These are phyloP conservation scores for Silene noctiflora DNA, from an alignment of 179 eudicot genomes.

Conservation along the genomic window DNA sequence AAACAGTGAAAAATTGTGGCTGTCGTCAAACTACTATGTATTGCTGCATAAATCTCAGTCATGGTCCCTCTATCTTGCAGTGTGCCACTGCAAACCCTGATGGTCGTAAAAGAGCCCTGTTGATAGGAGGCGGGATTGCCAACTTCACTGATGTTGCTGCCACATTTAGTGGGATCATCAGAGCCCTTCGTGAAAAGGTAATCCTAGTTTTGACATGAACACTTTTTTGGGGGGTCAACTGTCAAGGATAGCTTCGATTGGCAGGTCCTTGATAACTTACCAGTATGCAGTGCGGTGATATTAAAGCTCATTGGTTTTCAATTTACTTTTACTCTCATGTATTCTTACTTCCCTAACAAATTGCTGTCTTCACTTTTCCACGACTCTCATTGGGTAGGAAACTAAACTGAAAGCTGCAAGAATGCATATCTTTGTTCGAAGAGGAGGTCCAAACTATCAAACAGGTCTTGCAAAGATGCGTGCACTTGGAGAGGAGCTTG, in stretches of 20 bases:
- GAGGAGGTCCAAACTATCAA: conserved; percentile 95
- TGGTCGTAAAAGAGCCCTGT: conserved; percentile 82
- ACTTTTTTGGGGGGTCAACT: not conserved
- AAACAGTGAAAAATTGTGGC: not conserved
- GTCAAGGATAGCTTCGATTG: not conserved
- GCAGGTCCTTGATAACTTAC: too few species aligned
- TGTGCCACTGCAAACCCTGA: conserved; percentile 90
- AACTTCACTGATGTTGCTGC: conserved; percentile 94
- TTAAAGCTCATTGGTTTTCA: not conserved
- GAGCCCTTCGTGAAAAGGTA: conserved; percentile 85
- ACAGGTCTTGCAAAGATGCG: conserved; percentile 81
- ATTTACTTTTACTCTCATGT: not conserved
- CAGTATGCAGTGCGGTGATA: not conserved
- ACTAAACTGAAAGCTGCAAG: conserved; percentile 75
- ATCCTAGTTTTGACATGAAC: not conserved
- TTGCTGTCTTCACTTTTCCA: not conserved
- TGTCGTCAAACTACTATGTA: not conserved
- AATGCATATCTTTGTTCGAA: conserved; percentile 77
- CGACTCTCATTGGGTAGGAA: conserved; percentile 38
- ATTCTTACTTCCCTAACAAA: not conserved
- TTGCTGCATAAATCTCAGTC: not conserved
- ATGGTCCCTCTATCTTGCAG: conserved; percentile 29
- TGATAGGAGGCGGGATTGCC: conserved; percentile 89
- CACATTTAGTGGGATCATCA: conserved; percentile 78
- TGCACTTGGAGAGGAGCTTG: conserved; percentile 63